Evolutionary conservation across 805 yeast genomes (phyloP).

Genomic region (Candida mattraensis): DNA sequence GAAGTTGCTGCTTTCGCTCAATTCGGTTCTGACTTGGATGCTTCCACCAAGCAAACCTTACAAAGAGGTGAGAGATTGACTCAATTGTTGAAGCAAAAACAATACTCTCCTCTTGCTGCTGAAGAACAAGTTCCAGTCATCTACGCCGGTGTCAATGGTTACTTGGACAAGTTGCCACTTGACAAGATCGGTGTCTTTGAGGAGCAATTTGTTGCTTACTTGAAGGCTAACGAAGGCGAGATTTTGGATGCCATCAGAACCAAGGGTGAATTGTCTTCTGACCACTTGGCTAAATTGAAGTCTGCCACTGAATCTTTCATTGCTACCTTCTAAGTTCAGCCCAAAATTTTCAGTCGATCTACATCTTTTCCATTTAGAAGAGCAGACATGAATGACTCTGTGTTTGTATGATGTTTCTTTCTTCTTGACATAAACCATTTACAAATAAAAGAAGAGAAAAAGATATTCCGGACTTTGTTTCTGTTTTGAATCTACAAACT

Average conservation of each 20-base stretch:
- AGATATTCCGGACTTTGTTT: constrained; percentile 18
- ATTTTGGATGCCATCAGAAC: constrained; percentile 81
- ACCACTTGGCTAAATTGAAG: constrained; percentile 82
- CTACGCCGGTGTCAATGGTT: constrained; percentile 99
- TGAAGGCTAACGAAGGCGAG: constrained; percentile 86
- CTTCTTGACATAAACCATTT: constrained; percentile 22
- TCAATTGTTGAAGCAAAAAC: constrained; percentile 97
- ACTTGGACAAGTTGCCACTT: constrained; percentile 82
- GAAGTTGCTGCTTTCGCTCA: constrained; percentile 99
- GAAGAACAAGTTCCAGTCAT: constrained; percentile 99
- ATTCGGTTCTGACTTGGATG: constrained; percentile 99
- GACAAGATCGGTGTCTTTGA: constrained; percentile 89
- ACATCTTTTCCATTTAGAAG: constrained; percentile 16
- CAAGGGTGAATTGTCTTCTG: constrained; percentile 89
- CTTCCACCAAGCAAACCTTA: constrained; percentile 98
- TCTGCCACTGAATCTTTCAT: constrained; percentile 89
- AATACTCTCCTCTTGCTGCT: constrained; percentile 94
- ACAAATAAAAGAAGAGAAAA: constrained; percentile 21
- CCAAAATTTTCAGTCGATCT: constrained; percentile 3
- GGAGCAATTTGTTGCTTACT: constrained; percentile 86
- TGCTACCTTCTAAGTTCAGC: constrained; percentile 78
- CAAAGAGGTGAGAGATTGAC: constrained; percentile 99
- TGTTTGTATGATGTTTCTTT: constrained; percentile 22
- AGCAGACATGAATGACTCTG: constrained; percentile 15
- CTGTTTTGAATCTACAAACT: constrained; percentile 10